Evolutionary conservation across 805 yeast genomes (phyloP).

Genomic region (Kodamaea kakaduensis): DNA sequence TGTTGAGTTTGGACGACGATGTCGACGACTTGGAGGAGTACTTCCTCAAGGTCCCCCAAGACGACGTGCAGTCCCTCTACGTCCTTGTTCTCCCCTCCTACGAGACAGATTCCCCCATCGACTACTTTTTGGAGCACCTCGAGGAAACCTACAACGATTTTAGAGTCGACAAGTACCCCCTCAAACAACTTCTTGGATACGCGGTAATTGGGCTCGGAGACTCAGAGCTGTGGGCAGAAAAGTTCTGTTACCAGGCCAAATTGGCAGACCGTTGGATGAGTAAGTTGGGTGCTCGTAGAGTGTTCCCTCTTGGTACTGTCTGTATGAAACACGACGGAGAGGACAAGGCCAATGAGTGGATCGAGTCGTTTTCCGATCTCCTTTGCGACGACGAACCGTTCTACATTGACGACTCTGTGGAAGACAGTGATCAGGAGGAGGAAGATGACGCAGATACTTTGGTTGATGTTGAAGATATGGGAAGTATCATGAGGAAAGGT

Average conservation of each 20-base stretch:
- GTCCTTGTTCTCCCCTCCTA: constrained; percentile 81
- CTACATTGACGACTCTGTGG: constrained; percentile 50
- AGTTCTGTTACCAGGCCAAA: constrained; percentile 83
- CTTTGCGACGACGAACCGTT: constrained; percentile 71
- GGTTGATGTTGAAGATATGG: constrained; percentile 89
- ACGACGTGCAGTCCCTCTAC: constrained; percentile 47
- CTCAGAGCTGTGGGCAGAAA: constrained; percentile 75
- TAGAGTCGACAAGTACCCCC: constrained; percentile 78
- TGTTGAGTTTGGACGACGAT: constrained; percentile 73
- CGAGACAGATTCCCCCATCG: constrained; percentile 89
- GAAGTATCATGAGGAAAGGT: constrained; percentile 47
- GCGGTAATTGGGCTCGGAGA: constrained; percentile 89
- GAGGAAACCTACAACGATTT: constrained; percentile 81
- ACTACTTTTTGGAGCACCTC: constrained; percentile 76
- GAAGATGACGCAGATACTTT: constrained; percentile 40
- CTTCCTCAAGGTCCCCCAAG: constrained; percentile 60
- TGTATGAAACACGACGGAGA: constrained; percentile 74
- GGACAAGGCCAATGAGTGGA: constrained; percentile 62
- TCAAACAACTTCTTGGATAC: constrained; percentile 66
- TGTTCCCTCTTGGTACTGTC: constrained; percentile 78
- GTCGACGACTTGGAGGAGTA: constrained; percentile 80
- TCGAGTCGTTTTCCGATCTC: constrained; percentile 52
- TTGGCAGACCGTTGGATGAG: constrained; percentile 71
- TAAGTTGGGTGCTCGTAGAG: constrained; percentile 79
- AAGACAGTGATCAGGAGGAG: constrained; percentile 45